Evolutionary conservation across 2,329 filamentous ascomycete species (phyloP).

Genomic region (Fusarium goolgardi): DNA sequence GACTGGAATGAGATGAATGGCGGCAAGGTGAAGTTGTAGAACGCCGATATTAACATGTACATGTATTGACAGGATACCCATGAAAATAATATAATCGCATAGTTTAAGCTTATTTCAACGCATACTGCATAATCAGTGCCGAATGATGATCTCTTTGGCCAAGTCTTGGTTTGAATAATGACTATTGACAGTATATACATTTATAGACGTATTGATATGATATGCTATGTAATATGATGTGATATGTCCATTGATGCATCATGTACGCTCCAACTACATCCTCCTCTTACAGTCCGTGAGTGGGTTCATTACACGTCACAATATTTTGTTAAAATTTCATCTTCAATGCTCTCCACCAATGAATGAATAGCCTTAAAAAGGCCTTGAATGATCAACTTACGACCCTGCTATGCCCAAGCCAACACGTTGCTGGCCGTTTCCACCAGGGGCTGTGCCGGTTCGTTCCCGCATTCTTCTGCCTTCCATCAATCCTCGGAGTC

Average conservation of each 20-base stretch:
- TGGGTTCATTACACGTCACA: constrained; percentile 43
- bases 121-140: background rate
- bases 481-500: constrained; percentile 93
- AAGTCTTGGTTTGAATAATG: background rate
- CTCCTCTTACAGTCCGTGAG: constrained; percentile 34
- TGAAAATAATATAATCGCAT: background rate
- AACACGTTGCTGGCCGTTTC: constrained; percentile 20
- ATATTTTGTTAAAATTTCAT: constrained; percentile 34
- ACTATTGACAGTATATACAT: constrained; percentile 12
- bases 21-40: constrained; percentile 76
- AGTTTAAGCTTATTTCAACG: constrained; percentile 1
- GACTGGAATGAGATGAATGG: constrained; percentile 77
- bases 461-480: constrained; percentile 86
- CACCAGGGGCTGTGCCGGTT: constrained; percentile 60
- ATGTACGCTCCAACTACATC: constrained; percentile 35
- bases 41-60: constrained; percentile 20
- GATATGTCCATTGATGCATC: constrained; percentile 33
- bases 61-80: background rate
- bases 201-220: constrained; percentile 12
- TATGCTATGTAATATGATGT: constrained; percentile 34
- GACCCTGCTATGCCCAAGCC: background rate
- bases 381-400: background rate
- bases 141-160: background rate
- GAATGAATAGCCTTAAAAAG: background rate
- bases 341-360: constrained; percentile 10